Conservation (phyloP, 345 rosid genomes). For the Corymbia maculata region DNA sequence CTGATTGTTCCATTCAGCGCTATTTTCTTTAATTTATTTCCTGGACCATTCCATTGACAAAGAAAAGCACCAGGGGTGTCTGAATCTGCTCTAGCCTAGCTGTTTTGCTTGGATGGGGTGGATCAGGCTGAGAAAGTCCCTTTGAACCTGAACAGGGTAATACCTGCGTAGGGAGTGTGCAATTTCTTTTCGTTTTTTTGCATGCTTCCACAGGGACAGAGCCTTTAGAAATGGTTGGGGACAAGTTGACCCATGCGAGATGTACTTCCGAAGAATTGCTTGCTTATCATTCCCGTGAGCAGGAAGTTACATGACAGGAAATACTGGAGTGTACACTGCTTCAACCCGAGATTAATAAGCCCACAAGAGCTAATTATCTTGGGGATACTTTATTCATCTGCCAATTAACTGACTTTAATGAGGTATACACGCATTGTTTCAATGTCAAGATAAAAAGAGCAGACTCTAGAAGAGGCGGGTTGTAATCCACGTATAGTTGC, state of each 20-base stretch:
- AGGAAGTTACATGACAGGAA: not conserved
- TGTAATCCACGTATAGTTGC: not conserved
- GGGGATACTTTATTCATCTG: not conserved
- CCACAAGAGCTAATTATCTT: not conserved
- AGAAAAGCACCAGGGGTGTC: slow-evolving; percentile 99
- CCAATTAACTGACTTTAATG: not conserved
- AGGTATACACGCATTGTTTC: not conserved
- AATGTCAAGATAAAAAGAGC: not conserved
- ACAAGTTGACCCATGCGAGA: not conserved
- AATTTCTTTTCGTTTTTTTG: slow-evolving; percentile 20
- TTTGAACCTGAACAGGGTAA: slow-evolving; percentile 99
- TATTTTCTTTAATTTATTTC: not conserved
- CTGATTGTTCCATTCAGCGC: not conserved
- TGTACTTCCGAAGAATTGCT: not conserved
- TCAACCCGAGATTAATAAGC: not conserved
- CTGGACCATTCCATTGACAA: slow-evolving; percentile 29
- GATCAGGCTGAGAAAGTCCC: slow-evolving; percentile 99
- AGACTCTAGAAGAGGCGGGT: not conserved
- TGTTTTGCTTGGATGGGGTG: slow-evolving; percentile 14
- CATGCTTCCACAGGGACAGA: slow-evolving; percentile 8
- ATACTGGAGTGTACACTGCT: not conserved
- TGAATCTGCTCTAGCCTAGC: slow-evolving; percentile 37
- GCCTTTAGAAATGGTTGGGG: not conserved
- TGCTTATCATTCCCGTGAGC: not conserved
- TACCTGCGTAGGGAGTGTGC: slow-evolving; percentile 99